Percentiles rank a stretch among this genome's conserved stretches.
These are phyloP conservation scores for Chalciporus piperatus DNA, from an alignment of 768 basidiomycete species.

Conservation along the genomic window DNA sequence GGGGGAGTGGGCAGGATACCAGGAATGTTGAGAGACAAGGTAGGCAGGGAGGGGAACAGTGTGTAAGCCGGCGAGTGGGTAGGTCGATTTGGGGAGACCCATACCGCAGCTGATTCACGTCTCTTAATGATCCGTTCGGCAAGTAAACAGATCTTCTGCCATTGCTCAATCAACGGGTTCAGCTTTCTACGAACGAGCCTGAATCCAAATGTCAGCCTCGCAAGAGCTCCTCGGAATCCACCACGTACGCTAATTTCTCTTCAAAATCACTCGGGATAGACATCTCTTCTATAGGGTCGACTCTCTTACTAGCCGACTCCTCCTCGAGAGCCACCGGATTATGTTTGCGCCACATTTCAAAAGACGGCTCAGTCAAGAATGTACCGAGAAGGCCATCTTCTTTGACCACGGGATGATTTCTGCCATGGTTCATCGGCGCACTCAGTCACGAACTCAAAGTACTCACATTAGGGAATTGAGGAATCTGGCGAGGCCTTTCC, in stretches of 20 bases:
- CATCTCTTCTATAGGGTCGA: constrained; percentile 87
- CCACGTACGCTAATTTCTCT: constrained; percentile 73
- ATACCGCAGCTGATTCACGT: constrained; percentile 90
- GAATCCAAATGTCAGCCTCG: constrained; percentile 6
- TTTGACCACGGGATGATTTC: constrained; percentile 90
- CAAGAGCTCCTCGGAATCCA: background rate
- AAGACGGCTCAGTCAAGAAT: constrained; percentile 80
- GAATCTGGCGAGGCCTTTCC: constrained; percentile 77
- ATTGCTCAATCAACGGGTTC: constrained; percentile 78
- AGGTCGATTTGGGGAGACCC: constrained; percentile 59
- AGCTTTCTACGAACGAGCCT: constrained; percentile 78
- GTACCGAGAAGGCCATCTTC: constrained; percentile 80
- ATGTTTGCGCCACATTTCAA: constrained; percentile 87
- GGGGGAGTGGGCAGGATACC: constrained; percentile 23
- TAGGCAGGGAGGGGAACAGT: constrained; percentile 50
- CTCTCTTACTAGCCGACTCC: constrained; percentile 76
- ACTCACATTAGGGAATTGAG: constrained; percentile 75
- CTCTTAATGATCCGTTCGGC: constrained; percentile 87
- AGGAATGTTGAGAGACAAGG: constrained; percentile 32
- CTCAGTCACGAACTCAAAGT: background rate
- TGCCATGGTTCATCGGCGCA: constrained; percentile 22
- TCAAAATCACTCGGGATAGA: constrained; percentile 89
- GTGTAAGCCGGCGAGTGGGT: constrained; percentile 70
- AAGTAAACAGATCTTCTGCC: constrained; percentile 86
- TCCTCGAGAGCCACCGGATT: constrained; percentile 78